phyloP scores from a whole-genome alignment of 805 yeast species.

The Wickerhamiella sorbophila region DNA sequence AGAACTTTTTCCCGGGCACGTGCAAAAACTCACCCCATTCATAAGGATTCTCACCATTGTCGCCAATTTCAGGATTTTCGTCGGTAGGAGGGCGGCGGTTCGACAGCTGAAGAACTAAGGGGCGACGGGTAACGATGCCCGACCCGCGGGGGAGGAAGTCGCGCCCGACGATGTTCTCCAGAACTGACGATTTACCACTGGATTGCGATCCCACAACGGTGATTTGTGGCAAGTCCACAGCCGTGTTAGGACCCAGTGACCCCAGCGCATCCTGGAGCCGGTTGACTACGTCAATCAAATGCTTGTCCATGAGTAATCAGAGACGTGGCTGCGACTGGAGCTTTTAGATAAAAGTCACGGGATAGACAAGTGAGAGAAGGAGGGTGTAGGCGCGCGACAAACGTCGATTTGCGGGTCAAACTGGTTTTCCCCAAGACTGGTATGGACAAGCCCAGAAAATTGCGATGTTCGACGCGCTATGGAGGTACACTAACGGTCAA shows the following conservation, averaged over 20 bases:
- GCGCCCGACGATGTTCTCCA: constrained; percentile 82
- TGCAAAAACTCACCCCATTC: constrained; percentile 99
- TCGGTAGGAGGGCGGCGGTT: constrained; percentile 38
- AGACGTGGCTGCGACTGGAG: too few relatives aligned
- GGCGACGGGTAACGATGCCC: constrained; percentile 85
- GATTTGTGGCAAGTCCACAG: constrained; percentile 75
- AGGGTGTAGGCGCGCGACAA: too few relatives aligned
- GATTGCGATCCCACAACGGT: constrained; percentile 89
- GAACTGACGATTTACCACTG: constrained; percentile 75
- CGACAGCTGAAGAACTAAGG: constrained; percentile 64
- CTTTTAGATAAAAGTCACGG: too few relatives aligned
- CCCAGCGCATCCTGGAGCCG: constrained; percentile 83
- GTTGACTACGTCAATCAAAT: constrained; percentile 70
- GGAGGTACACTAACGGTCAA: too few relatives aligned
- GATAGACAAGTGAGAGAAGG: too few relatives aligned
- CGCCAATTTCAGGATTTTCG: constrained; percentile 13
- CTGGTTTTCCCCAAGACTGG: too few relatives aligned
- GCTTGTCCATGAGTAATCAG: constrained; percentile 45
- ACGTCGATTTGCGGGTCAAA: too few relatives aligned
- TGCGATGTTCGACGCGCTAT: too few relatives aligned
- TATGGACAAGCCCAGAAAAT: too few relatives aligned
- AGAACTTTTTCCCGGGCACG: constrained; percentile 74
- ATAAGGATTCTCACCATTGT: constrained; percentile 26
- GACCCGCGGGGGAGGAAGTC: constrained; percentile 84
- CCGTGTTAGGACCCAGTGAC: constrained; percentile 68